A percentile compares a stretch with the other conserved stretches of the same genome.
Conservation (phyloP, 331 rosid genomes). For the Erythrophleum ivorense region DNA sequence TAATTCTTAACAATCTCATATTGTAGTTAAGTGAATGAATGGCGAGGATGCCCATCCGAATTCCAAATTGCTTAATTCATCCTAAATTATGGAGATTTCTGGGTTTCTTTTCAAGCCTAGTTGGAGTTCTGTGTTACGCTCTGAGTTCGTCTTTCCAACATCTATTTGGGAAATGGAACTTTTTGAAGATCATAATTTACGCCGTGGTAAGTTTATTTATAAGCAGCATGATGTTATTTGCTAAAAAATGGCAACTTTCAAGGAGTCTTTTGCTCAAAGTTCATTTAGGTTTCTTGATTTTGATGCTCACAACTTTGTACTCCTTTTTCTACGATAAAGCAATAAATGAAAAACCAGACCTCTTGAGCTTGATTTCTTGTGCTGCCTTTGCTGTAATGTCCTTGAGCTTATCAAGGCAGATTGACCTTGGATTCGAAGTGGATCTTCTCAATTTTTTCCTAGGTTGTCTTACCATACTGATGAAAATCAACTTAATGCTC, state of each 20-base stretch:
- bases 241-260: constrained; percentile 25
- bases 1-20: background rate
- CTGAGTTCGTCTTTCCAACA: constrained; percentile 46
- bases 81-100: constrained; percentile 3
- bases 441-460: constrained; percentile 52
- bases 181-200: constrained; percentile 37
- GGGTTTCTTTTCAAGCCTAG: constrained; percentile 42
- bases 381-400: constrained; percentile 47
- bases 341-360: constrained; percentile 37
- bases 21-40: background rate
- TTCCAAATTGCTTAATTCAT: background rate
- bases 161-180: constrained; percentile 48
- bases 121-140: constrained; percentile 41
- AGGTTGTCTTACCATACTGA: constrained; percentile 42
- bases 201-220: constrained; percentile 24
- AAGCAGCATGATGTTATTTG: constrained; percentile 32
- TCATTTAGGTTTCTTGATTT: constrained; percentile 40
- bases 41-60: background rate
- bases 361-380: constrained; percentile 28
- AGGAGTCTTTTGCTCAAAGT: constrained; percentile 37
- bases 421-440: constrained; percentile 40
- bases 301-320: constrained; percentile 47
- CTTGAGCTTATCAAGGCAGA: constrained; percentile 37
- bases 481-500: constrained; percentile 40
- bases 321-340: constrained; percentile 38